A percentile compares a stretch with the other conserved stretches of the same genome.
Evolutionary conservation across 225 moss, liverwort and hornwort species (phyloP).

Genomic region (Neckera pumila): DNA sequence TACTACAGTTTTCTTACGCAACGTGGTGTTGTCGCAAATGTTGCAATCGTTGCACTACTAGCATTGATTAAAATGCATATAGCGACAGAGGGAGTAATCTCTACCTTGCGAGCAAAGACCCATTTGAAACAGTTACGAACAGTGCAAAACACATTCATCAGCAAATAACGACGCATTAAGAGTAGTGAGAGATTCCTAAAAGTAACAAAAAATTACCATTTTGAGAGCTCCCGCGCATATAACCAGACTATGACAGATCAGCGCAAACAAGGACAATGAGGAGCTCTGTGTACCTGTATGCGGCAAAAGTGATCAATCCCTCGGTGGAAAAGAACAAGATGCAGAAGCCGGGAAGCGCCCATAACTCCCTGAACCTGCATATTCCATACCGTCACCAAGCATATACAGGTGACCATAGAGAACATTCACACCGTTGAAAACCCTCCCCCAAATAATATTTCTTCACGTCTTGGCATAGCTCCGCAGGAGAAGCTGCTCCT

Average conservation of each 20-base stretch:
- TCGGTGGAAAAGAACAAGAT: conserved; percentile 20
- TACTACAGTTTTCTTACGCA: not conserved
- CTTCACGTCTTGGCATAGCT: conserved; percentile 12
- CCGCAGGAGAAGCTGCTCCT: conserved; percentile 3
- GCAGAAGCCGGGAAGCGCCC: conserved; percentile 14
- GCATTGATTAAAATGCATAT: not conserved
- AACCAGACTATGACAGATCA: not conserved
- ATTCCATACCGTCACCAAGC: conserved; percentile 10
- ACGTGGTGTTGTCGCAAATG: not conserved
- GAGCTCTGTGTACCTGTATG: conserved; percentile 18
- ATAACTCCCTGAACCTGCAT: conserved; percentile 3
- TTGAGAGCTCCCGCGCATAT: not conserved
- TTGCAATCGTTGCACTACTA: not conserved
- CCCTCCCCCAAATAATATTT: conserved; percentile 31
- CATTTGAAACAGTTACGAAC: not conserved
- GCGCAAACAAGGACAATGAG: not conserved
- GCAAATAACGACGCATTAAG: not conserved
- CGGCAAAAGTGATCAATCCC: conserved; percentile 27
- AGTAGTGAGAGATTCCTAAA: not conserved
- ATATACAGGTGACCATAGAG: conserved; percentile 1
- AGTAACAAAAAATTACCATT: not conserved
- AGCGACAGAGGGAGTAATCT: not conserved
- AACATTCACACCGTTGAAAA: conserved; percentile 19
- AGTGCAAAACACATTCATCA: not conserved
- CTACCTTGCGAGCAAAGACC: not conserved